Evolutionary conservation across 306 rosid genomes (phyloP), one percentile per base, ranked within the genome.

Genomic region (Senna tora): DNA sequence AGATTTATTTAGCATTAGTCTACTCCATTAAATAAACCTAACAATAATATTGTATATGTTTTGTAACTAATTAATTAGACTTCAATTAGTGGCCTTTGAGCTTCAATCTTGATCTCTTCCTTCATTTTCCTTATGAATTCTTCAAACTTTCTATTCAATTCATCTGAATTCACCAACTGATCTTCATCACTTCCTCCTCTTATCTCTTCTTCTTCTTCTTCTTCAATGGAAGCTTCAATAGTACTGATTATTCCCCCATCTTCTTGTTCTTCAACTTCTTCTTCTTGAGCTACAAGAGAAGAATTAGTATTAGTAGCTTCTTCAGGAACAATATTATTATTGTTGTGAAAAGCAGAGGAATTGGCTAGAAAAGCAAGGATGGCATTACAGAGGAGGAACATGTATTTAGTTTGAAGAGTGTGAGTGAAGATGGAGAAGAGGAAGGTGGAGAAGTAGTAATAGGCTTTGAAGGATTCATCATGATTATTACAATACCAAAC

Each of bases 321-420:
- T 9, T 72, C 63, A 3, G 75, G 67, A 64, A 42, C 67, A 16
- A 17, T 36, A n/a, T 57, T 17, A 4, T 3, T 15, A 6, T 34
- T 66, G 63, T 32, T 43, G 1, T 33, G 60, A 69, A 9, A n/a
- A n/a, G 5, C 7, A n/a, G 54, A 47, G 13, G 20, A 7, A 7
- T 47, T 85, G 46, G 85, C 84, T 19, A 91, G 69, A 60, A 91
- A 72, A 60, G 85, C 89, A 41, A 91, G 91, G 69, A 89, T 85
- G 70, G 76, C 91, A 69, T 89, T 89, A 9, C 88, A 91, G 14
- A 89, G 19, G 38, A 89, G 88, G 65, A 92, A 92, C 85, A 92
- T 81, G 82, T 84, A 87, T 75, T 85, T 92, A 20, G 88, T 85
- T 58, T 92, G 83, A 8, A 89, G 75, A 30, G 80, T 79, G 78